Evolutionary conservation across 805 yeast species (phyloP), one percentile per base, ranked within the genome.

Genomic region (Pichia sporocuriosa): DNA sequence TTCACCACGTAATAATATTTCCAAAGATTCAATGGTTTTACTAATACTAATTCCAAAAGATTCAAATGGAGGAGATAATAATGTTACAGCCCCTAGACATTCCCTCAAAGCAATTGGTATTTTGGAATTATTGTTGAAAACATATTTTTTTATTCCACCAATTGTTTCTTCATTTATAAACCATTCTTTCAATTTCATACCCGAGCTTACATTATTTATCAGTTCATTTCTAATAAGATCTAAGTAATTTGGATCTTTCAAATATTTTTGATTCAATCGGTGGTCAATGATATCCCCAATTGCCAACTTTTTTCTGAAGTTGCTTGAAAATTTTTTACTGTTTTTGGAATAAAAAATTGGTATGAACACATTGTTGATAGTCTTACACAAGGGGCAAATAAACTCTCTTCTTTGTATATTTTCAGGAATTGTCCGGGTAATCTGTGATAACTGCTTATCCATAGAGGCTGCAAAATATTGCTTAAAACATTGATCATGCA

Each of bases 361-460:
- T 32, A 90, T 64, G 56, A 90, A 87, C 45, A 82, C 71, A 56
- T 90, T 90, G 55, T 83, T 84, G 34, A 90, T 67, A 0, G 95
- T 82, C 46, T 87, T 87, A 66, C 98, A 90, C 28, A 90, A 70
- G 0, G 97, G 97, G 55, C 98, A 90, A 21, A 85, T 63, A 50
- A 85, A 82, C 53, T 89, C 95, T 7, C 78, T 75, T 43, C 76
- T 75, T 23, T 78, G 79, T 11, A 70, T 62, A 47, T 84, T 78
- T 48, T 83, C 95, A 0, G 96, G 95, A 5, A 80, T 68, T 37
- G 89, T 85, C 55, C 95, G 70, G 0, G 95, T 84, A 26, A 88
- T 76, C 55, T 87, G 95, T 15, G 72, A 76, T 51, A 74, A 77
- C 26, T 59, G 63, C 13, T 81, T 70, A 6, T 69, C 61, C 39